Percentiles rank a stretch among this genome's conserved stretches.
These are phyloP conservation scores for Eucalyptus pauciflora DNA, from an alignment of 345 rosid species.

Conservation along the genomic window DNA sequence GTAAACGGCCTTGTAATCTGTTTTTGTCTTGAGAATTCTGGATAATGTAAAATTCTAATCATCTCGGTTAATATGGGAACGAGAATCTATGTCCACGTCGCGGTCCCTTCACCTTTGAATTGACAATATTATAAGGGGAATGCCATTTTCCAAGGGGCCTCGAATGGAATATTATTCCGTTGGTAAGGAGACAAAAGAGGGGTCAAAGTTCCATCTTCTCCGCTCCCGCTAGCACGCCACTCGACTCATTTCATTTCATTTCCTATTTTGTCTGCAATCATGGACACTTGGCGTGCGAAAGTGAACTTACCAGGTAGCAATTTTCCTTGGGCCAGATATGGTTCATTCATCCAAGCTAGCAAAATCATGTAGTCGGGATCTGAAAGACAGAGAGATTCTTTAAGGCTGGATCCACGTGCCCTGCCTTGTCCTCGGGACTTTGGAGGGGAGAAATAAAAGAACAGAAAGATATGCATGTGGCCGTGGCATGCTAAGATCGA, in stretches of 20 bases:
- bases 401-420: background rate
- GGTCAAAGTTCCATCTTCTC: background rate
- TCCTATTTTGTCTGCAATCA: background rate
- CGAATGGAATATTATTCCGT: background rate
- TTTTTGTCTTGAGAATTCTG: background rate
- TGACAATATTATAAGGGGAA: background rate
- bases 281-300: background rate
- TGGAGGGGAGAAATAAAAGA: rapidly evolving
- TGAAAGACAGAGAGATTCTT: background rate
- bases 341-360: background rate
- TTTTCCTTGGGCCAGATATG: background rate
- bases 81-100: background rate
- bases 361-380: background rate
- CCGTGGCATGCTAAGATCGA: background rate
- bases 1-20: background rate
- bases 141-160: background rate
- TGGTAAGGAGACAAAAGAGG: background rate
- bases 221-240: background rate
- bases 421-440: background rate
- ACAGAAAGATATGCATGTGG: background rate
- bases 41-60: background rate
- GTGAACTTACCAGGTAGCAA: background rate
- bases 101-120: background rate
- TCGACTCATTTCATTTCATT: background rate
- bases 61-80: background rate